Evolutionary conservation across 805 yeast species (phyloP), one percentile per base, ranked within the genome.

Genomic region (Candida argentea): DNA sequence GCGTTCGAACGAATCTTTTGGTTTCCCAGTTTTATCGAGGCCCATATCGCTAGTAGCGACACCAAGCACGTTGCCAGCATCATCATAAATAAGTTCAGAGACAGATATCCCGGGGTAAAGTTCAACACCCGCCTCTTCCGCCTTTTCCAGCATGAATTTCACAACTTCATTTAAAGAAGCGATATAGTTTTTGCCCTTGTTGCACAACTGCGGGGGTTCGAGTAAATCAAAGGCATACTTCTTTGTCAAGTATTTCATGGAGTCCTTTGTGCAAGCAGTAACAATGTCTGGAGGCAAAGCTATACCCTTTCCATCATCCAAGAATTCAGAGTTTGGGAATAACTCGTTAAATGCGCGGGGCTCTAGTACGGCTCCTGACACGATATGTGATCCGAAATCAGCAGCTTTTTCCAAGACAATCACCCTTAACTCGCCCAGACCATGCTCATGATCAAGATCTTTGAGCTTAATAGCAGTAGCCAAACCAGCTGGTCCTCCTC

Each of bases 401-500:
- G 86, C 75, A 2, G 94, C 93, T 48, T 91, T 91, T 44, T 91
- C 98, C 22, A 91, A 59, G 2, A 91, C 85, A 6, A 91, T 80
- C 20, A 91, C 94, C 35, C 98, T 65, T 27, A 85, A 56, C 27
- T 75, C 80, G 13, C 83, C 80, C 14, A 58, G 58, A 1, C 78
- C 80, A 16, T 65, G 55, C 37, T 70, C 77, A 30, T 67, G 59
- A 46, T 87, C 95, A 20, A 89, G 57, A 50, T 87, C 95, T 52
- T 91, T 91, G 33, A 85, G 61, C 40, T 71, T 69, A 37, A 91
- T 91, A 8, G 97, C 97, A 2, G 98, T 79, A 1, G 95, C 87
- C 28, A 91, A 61, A 3, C 98, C 98, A 2, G 97, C 93, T 5
- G 97, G 97, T 0, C 98, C 98, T 20, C 94, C 97, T 24, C 98